Base-by-base conservation (phyloP, 768 basidiomycete species). In the Lactifluus piperatus region DNA sequence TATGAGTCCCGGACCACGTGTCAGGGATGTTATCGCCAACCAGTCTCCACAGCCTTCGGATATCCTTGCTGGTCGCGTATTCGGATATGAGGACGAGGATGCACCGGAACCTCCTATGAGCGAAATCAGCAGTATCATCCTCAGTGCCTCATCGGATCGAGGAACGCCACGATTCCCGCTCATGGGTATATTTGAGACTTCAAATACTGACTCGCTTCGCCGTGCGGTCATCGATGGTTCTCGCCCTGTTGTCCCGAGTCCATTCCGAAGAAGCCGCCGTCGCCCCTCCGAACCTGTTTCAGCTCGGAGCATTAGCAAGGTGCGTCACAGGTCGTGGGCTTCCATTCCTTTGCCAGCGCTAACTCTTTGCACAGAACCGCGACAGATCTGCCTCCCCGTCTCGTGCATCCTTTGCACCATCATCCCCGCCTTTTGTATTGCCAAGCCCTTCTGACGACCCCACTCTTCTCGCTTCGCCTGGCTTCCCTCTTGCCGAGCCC, bases 21-120 rank as follows among this genome's bases (percentile, higher is more conserved):
- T 65, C 32, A 55, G 68, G 60, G 51, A 64, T 29, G 44, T 58
- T 20, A 62, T 70, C n/a, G 65, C 60, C 57, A 69, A 49, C 68
- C 75, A 64, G 74, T 77, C 24, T 4, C 82, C 82, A n/a, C 78
- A 77, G 16, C 84, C 85, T 14, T 79, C 80, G 26, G 86, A 88
- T 66, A 88, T 88, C 57, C 74, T 88, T 27, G 79, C 85, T 9
- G 85, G 84, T 20, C 80, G 72, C 60, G 67, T 80, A 32, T 80
- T 66, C 43, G 53, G 44, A 20, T 53, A 60, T 14, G 60, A 64
- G 32, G 68, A 67, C 49, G 64, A 60, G 3, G 58, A 56, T 18
- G 48, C 16, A 16, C 51, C 55, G 26, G 54, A 63, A 26, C 61
- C 63, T 13, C 64, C 64, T 16, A 49, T 56, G 43, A 57, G 56